Percentiles rank a stretch among this genome's conserved stretches.
Evolutionary conservation across 2,329 filamentous ascomycete genomes (phyloP).

Genomic region (Fusarium anthophilum): DNA sequence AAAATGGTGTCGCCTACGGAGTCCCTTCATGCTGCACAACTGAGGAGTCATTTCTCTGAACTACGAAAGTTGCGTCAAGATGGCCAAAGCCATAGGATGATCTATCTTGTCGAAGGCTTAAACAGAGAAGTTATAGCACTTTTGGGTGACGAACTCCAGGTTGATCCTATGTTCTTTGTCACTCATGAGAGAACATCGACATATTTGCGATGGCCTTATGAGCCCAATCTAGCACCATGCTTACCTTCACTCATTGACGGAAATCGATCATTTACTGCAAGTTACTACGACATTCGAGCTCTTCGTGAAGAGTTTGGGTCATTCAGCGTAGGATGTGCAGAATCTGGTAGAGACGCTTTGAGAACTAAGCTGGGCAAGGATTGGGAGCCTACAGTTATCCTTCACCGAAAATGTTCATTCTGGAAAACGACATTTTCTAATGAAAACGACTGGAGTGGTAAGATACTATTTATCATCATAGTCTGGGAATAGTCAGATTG

Average conservation of each 20-base stretch:
- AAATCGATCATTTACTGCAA: background rate
- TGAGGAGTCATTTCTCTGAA: background rate
- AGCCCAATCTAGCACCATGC: background rate
- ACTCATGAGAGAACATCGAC: slow-evolving; percentile 4
- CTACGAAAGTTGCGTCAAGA: background rate
- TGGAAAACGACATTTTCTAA: background rate
- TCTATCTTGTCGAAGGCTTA: slow-evolving; percentile 1
- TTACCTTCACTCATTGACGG: background rate
- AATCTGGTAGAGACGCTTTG: background rate
- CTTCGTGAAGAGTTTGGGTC: background rate
- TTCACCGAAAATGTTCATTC: slow-evolving; percentile 10
- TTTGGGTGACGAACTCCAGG: background rate
- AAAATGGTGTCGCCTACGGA: background rate
- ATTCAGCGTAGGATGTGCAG: background rate
- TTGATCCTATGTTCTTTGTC: slow-evolving; percentile 7
- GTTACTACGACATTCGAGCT: background rate
- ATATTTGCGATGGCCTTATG: slow-evolving; percentile 2
- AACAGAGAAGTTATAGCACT: background rate
- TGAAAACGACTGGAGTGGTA: background rate
- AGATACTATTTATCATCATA: background rate
- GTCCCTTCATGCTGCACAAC: background rate
- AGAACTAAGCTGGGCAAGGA: background rate
- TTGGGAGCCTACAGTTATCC: background rate
- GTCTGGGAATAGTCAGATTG: background rate
- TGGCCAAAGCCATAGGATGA: background rate